These are phyloP conservation scores for Aspergillus sojae DNA, from an alignment of 2,329 filamentous ascomycete genomes.

Conservation along the genomic window DNA sequence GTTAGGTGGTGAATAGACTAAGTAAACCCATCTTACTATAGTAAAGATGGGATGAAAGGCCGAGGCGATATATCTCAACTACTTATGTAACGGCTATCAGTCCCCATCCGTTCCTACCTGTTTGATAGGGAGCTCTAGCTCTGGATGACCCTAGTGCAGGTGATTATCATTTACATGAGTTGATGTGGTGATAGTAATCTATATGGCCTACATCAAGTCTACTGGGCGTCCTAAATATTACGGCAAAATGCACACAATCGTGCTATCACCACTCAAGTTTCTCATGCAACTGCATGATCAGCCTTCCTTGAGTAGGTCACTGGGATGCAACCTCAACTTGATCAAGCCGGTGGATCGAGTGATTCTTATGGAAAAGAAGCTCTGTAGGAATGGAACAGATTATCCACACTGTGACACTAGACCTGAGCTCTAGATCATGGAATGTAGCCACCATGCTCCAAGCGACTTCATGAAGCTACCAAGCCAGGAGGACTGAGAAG, in stretches of 20 bases:
- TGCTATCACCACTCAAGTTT: neutral
- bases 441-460: neutral
- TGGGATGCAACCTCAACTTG: neutral
- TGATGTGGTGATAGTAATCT: neutral
- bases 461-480: neutral
- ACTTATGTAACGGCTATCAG: neutral
- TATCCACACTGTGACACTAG: neutral
- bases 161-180: neutral
- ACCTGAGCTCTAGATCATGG: neutral
- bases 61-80: too few relatives aligned
- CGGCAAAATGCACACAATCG: neutral
- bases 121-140: neutral
- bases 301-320: neutral
- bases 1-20: too few relatives aligned
- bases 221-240: neutral
- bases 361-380: neutral
- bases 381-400: neutral
- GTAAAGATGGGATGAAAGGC: too few relatives aligned
- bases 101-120: neutral
- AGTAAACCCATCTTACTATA: too few relatives aligned
- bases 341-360: neutral
- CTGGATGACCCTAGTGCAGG: neutral
- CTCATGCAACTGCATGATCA: neutral
- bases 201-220: neutral
- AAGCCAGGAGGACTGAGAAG: neutral